Evolutionary conservation across 345 rosid genomes (phyloP).

Genomic region (Raphanus raphanistrum): DNA sequence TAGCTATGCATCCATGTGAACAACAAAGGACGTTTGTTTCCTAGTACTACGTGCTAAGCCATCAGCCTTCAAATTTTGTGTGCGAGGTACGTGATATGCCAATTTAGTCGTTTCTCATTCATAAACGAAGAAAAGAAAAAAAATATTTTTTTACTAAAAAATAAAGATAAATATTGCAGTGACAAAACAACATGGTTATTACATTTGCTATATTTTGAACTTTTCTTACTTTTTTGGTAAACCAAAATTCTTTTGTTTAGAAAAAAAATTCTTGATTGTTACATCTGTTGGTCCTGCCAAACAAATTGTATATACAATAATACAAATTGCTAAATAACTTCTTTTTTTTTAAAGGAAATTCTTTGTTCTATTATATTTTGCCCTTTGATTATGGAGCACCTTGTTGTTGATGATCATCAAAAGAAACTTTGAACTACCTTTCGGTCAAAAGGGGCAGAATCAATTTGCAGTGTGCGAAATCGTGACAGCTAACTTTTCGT

Average conservation of each 20-base stretch:
- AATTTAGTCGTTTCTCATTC: neutral
- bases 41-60: no score
- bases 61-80: no score
- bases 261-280: neutral
- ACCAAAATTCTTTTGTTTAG: no score
- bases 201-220: neutral
- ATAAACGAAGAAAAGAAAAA: neutral
- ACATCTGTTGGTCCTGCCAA: neutral
- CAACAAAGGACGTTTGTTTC: no score
- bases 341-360: neutral
- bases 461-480: slow-evolving; percentile 24
- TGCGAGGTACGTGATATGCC: no score
- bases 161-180: neutral
- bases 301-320: neutral
- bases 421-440: slow-evolving; percentile 24
- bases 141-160: neutral
- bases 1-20: no score
- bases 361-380: neutral
- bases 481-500: slow-evolving; percentile 34
- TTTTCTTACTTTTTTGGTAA: neutral
- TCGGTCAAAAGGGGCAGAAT: slow-evolving; percentile 28
- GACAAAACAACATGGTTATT: neutral
- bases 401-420: slow-evolving; percentile 3
- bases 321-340: neutral
- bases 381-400: slow-evolving; percentile 20